Conservation (phyloP, 140 eudicot genomes). For the Artemisia princeps region DNA sequence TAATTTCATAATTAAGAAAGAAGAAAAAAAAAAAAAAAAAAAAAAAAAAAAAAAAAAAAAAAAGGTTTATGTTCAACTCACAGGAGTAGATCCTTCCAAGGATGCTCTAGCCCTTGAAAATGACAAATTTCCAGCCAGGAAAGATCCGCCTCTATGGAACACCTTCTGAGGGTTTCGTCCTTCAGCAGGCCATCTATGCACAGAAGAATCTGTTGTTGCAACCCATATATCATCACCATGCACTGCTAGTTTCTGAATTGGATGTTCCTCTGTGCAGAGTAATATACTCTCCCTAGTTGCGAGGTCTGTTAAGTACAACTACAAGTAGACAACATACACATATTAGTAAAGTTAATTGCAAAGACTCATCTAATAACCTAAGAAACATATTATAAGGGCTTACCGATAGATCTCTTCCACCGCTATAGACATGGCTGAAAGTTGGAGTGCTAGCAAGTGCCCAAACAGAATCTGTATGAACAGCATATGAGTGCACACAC, state of each 20-base stretch:
- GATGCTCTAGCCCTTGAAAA: constrained; percentile 95
- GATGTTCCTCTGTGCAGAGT: constrained; percentile 80
- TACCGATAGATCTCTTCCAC: constrained; percentile 93
- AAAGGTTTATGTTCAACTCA: constrained; percentile 34
- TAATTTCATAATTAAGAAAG: constrained; percentile 7
- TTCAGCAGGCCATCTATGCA: constrained; percentile 91
- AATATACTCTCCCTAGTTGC: constrained; percentile 85
- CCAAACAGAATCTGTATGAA: constrained; percentile 98
- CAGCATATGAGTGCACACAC: constrained; percentile 93
- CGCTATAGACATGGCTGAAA: constrained; percentile 94
- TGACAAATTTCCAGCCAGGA: constrained; percentile 92
- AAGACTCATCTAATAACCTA: not conserved
- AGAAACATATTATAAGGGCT: constrained; percentile 27
- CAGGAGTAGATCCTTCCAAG: constrained; percentile 91
- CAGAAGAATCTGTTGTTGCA: constrained; percentile 94
- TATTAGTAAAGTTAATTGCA: constrained; percentile 2
- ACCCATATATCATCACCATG: constrained; percentile 88
- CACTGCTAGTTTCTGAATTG: constrained; percentile 72
- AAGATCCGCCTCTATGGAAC: constrained; percentile 85
- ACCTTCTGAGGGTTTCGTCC: constrained; percentile 71
- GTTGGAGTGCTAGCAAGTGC: constrained; percentile 93
- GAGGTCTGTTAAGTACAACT: constrained; percentile 91
- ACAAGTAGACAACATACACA: constrained; percentile 26
- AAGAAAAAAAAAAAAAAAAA: no score
- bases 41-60: no score